Base-by-base conservation (phyloP, 2,329 filamentous ascomycete species). In the Diplodia seriata region DNA sequence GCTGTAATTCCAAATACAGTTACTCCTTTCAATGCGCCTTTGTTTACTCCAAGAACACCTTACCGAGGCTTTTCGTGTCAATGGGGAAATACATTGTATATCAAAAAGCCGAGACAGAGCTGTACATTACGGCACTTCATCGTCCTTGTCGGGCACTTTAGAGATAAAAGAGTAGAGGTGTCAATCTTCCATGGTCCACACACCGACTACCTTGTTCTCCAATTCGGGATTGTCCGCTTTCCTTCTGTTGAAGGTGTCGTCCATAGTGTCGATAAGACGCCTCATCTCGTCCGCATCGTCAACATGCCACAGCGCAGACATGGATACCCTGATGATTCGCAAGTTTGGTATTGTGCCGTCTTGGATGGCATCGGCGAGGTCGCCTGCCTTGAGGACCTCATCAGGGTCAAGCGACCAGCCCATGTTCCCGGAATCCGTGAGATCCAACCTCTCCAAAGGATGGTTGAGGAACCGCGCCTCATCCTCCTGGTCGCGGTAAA, bases 341-440 rank as follows among this genome's bases (percentile, higher is more conserved):
- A 68, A 43, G 18, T 64, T 56, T 8, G 66, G 66, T 23, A 68
- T 56, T 4, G 43, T 53, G 15, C 36, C 55, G 4, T 81, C 78
- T 54, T 82, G 79, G 12, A 83, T 73, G 15, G 81, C 72, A 7
- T 77, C 74, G 63, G 79, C 76, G 20, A 83, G 70, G 65, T 83
- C 81, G 1, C 80, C 77, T 1, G 81, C 75, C 1, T 75, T 76
- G 66, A 83, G 80, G 51, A 78, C 77, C 65, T 78, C 74, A 3
- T 76, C 73, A 0, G 78, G 69, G 23, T 67, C 64, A 2, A 51
- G 15, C 5, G 54, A 50, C 53, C 43, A 51, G 36, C 66, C 47
- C 66, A 62, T 62, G 7, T 77, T 76, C 3, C 79, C 79, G 4
- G 76, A 79, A 29, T 77, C 78, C 0, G 80, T 78, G 18, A 84